Conservation (phyloP, 2,329 filamentous ascomycete genomes). For the Pyrenophora seminiperda region DNA sequence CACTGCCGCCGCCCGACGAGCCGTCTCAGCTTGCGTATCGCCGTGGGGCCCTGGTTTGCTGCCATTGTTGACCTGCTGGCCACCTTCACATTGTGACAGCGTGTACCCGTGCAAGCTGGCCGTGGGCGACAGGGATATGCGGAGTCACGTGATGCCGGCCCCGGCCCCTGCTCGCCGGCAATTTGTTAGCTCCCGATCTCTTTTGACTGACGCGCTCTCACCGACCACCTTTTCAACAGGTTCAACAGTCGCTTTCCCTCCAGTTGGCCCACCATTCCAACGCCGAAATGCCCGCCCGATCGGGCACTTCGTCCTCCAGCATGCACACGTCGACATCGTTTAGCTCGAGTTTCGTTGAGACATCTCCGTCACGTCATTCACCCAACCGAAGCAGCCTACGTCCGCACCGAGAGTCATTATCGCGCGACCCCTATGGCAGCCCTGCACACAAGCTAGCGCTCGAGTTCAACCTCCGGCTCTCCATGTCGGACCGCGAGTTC, state of each 20-base stretch:
- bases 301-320: slow-evolving; percentile 41
- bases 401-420: slow-evolving; percentile 31
- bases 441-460: slow-evolving; percentile 44
- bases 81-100: slow-evolving; percentile 1
- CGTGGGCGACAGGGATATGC: slow-evolving; percentile 17
- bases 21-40: too few relatives aligned
- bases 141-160: slow-evolving; percentile 19
- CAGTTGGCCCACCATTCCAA: slow-evolving; percentile 10
- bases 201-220: slow-evolving; percentile 21
- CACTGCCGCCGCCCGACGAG: too few relatives aligned
- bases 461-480: slow-evolving; percentile 52
- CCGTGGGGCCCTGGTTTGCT: not conserved
- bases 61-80: not conserved
- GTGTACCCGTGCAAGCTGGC: slow-evolving; percentile 4
- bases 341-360: slow-evolving; percentile 38
- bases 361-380: slow-evolving; percentile 41
- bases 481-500: slow-evolving; percentile 53
- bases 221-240: slow-evolving; percentile 29
- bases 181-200: slow-evolving; percentile 13
- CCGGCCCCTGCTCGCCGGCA: slow-evolving; percentile 13
- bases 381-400: slow-evolving; percentile 34
- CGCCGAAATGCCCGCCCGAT: slow-evolving; percentile 38
- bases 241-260: slow-evolving; percentile 10
- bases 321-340: slow-evolving; percentile 44
- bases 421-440: slow-evolving; percentile 37